These are phyloP conservation scores for Aspergillus quadricinctus DNA, from an alignment of 2,329 filamentous ascomycete species.

Conservation along the genomic window DNA sequence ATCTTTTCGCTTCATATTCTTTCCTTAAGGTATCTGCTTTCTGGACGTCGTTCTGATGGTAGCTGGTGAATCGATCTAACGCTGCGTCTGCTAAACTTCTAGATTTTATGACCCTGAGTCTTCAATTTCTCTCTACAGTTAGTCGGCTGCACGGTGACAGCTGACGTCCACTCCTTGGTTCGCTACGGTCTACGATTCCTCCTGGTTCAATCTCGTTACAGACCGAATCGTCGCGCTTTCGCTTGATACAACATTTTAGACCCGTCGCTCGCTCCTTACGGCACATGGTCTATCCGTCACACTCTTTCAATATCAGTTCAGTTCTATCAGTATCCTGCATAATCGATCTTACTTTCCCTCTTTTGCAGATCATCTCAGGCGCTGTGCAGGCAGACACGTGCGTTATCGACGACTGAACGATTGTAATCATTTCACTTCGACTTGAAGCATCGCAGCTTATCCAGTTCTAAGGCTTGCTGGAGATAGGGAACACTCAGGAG, in stretches of 20 bases:
- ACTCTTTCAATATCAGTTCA: conserved; percentile 2
- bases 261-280: conserved; percentile 2
- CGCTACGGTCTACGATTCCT: conserved; percentile 1
- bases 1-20: not conserved
- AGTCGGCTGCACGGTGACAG: conserved; percentile 15
- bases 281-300: conserved; percentile 3
- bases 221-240: conserved; percentile 6
- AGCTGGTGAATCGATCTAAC: not conserved
- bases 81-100: conserved; percentile 7
- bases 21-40: not conserved
- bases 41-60: not conserved
- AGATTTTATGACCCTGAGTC: conserved; percentile 3
- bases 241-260: not conserved
- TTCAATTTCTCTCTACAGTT: conserved; percentile 2
- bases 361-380: conserved; percentile 3
- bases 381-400: conserved; percentile 13
- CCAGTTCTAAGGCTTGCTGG: not conserved
- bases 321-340: not conserved
- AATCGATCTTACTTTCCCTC: not conserved
- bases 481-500: no score
- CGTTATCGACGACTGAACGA: not conserved
- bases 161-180: conserved; percentile 22
- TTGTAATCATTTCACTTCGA: not conserved
- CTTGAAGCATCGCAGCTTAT: not conserved
- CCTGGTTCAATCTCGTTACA: not conserved